Base-by-base conservation (phyloP, 192 early-diverging fungal species). In the Phlyctochytrium bullatum region DNA sequence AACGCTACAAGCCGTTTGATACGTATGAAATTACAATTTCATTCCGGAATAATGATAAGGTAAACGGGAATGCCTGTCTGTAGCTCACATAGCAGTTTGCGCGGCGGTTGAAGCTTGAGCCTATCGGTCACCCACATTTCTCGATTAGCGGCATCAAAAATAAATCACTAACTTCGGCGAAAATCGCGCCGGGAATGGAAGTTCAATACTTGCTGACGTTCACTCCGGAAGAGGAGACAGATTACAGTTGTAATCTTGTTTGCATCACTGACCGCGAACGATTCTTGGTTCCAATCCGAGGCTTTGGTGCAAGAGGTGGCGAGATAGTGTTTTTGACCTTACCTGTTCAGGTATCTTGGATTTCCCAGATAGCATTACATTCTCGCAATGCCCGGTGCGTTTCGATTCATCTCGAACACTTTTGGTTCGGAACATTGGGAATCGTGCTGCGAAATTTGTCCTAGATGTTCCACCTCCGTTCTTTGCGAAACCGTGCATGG, bases 41-140 rank as follows among this genome's bases (percentile, higher is more conserved):
- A 23, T 86, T 88, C 61, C 58, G 86, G 20, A 88, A 88, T 62
- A 81, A 83, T 60, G 86, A 88, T 65, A 87, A 83, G 67, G 86
- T 87, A 70, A n/a, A n/a, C n/a, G n/a, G n/a, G n/a, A n/a, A n/a
- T n/a, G n/a, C n/a, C n/a, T n/a, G n/a, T n/a, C n/a, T n/a, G n/a
- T n/a, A n/a, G n/a, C n/a, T n/a, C n/a, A n/a, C n/a, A 10, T 25
- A 24, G 16, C 62, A 87, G 86, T 68, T 83, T 61, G 69, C 81
- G 3, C 52, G 86, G n/a, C 65, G 67, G 34, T 36, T 88, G 30
- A 36, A 63, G 59, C n/a, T 88, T 6, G 80, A 85, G 51, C 76
- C 73, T n/a, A 81, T 87, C 24, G 65, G 80, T 23, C 74, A 72
- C 56, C 69, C 77, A 2, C 71, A 74, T 51, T 85, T 88, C 62